Percentiles rank a stretch among this genome's conserved stretches.
Evolutionary conservation across 1,284 basidiomycete genomes (phyloP).

Genomic region (Fomitiporia mediterranea): DNA sequence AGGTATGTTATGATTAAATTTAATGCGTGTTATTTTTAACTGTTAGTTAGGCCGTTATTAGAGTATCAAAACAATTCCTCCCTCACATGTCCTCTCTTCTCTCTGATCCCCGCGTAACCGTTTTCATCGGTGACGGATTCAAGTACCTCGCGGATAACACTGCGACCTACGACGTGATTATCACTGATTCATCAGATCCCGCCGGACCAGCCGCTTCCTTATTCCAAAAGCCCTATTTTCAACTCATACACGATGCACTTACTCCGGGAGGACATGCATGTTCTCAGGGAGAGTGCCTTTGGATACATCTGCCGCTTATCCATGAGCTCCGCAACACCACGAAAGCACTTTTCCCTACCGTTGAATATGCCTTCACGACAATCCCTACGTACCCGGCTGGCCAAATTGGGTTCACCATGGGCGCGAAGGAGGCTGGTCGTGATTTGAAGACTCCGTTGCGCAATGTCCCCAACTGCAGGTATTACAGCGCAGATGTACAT

Average conservation of each 20-base stretch:
- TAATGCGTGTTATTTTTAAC: not conserved
- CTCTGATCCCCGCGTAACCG: constrained; percentile 78
- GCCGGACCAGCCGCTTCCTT: constrained; percentile 93
- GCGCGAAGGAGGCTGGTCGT: constrained; percentile 72
- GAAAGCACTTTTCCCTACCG: constrained; percentile 74
- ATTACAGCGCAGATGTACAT: constrained; percentile 89
- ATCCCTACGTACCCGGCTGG: constrained; percentile 98
- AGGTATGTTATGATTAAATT: constrained; percentile 41
- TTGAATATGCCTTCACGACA: constrained; percentile 93
- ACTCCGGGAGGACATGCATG: constrained; percentile 91
- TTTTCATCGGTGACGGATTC: constrained; percentile 95
- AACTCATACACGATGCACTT: constrained; percentile 88
- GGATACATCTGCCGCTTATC: constrained; percentile 93
- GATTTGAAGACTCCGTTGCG: constrained; percentile 70
- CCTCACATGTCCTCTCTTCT: constrained; percentile 93
- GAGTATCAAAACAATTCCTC: constrained; percentile 90
- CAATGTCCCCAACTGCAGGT: constrained; percentile 66
- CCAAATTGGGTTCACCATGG: constrained; percentile 95
- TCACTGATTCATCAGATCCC: constrained; percentile 98
- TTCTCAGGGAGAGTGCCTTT: constrained; percentile 94
- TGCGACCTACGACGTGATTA: constrained; percentile 93
- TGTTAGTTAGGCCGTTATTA: constrained; percentile 75
- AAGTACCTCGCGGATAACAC: constrained; percentile 92
- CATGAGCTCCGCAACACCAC: constrained; percentile 73
- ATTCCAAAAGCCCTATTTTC: constrained; percentile 98